Percentiles rank a stretch among this genome's conserved stretches.
Conservation (phyloP, 441 rosid genomes). For the Jatropha podagrica region DNA sequence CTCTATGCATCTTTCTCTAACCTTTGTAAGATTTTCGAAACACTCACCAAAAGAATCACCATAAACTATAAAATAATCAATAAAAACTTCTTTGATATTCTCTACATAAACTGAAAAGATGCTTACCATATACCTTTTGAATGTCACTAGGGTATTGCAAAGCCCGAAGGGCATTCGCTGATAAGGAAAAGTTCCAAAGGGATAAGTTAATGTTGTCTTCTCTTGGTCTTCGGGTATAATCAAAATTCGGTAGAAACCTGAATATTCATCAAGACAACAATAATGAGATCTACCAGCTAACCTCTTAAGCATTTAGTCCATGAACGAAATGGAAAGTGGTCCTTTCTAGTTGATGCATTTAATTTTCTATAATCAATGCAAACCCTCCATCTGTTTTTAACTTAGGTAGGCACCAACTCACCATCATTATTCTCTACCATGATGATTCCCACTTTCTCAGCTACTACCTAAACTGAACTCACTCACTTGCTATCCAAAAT, state of each 20-base stretch:
- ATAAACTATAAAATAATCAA: background rate
- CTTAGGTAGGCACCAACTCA: background rate
- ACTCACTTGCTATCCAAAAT: background rate
- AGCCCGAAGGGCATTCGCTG: background rate
- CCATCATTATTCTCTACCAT: background rate
- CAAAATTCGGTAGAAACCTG: too few species aligned
- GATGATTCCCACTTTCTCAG: background rate
- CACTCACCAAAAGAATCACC: background rate
- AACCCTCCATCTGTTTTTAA: background rate
- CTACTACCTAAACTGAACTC: background rate
- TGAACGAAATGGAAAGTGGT: too few species aligned
- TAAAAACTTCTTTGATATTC: background rate
- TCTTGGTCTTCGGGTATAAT: background rate
- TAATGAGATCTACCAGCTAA: background rate
- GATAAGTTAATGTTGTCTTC: background rate
- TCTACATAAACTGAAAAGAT: background rate
- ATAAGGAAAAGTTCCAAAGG: background rate
- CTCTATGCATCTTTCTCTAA: too few species aligned
- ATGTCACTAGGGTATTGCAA: background rate
- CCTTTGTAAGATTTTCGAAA: too few species aligned
- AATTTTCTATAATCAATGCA: background rate
- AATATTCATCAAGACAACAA: background rate
- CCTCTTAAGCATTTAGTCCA: background rate
- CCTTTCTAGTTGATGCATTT: background rate
- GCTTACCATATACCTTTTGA: background rate